Evolutionary conservation across 139 green algal species (phyloP).

Genomic region (Chlamydomonas schloesseri): DNA sequence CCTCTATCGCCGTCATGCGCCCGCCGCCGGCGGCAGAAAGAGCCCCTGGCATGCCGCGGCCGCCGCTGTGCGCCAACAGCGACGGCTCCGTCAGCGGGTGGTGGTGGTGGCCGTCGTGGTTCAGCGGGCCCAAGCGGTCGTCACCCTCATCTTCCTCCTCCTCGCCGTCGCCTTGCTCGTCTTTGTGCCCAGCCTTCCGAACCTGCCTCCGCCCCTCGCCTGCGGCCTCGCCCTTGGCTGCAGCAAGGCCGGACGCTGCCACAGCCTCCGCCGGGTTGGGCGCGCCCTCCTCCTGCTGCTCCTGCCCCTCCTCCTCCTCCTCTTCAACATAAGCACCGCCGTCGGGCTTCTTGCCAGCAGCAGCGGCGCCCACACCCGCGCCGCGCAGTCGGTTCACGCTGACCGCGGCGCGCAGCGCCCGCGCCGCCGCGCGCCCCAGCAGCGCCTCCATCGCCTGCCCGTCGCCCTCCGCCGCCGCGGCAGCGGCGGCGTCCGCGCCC

Average conservation of each 20-base stretch:
- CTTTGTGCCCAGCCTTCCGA: no score
- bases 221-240: no score
- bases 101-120: not conserved
- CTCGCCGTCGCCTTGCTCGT: not conserved
- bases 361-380: not conserved
- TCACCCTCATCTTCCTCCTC: no score
- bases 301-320: not conserved
- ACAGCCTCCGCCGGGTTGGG: not conserved
- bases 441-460: conserved; percentile 56
- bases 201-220: no score
- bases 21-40: not conserved
- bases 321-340: not conserved
- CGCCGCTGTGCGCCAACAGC: not conserved
- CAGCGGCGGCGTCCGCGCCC: not conserved
- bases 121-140: not conserved
- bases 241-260: not conserved
- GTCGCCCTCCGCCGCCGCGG: conserved; percentile 4
- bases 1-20: not conserved
- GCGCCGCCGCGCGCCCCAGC: conserved; percentile 48
- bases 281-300: not conserved
- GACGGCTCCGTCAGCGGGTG: not conserved
- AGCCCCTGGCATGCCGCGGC: no score
- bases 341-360: not conserved
- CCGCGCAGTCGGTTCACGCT: not conserved
- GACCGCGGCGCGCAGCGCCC: not conserved